Evolutionary conservation across 192 early-diverging fungal species (phyloP), one percentile per base, ranked within the genome.

Genomic region (Lobosporangium transversale): DNA sequence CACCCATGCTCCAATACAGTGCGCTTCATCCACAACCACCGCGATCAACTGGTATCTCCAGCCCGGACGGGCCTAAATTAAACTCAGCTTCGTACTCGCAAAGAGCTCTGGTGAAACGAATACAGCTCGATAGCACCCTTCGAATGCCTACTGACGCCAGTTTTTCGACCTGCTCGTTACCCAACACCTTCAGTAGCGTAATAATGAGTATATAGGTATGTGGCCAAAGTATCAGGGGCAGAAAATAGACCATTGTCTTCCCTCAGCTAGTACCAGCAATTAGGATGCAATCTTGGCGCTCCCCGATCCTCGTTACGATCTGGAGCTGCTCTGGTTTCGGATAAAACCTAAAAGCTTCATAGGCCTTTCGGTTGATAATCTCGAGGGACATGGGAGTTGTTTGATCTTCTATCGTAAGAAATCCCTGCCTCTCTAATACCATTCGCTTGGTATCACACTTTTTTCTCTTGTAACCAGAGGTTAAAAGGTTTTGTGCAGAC

Each of bases 61-160:
- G 1, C 0, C 32, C 3, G n/a, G 44, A 0, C 17, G 26, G 7
- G 11, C n/a, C 64, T 54, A 66, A 11, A 66, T 14, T 11, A 12
- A 1, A 5, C 4, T 14, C 18, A 65, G 11, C 8, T 40, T 26
- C 2, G 23, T 8, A 11, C 53, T 47, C 0, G 8, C 21, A 36
- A 65, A 65, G 27, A 65, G 21, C 30, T 65, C 62, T 3, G 73
- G 69, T 49, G 80, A 35, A 75, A 68, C 27, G 31, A 68, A 68
- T 0, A 68, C 55, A 15, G 31, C 66, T 31, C 43, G 18, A 47
- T 59, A 59, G 11, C 18, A 14, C 26, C 48, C 59, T 2, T 37
- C 7, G 36, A 44, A 53, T 53, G 27, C 29, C 40, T 3, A 45
- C 1, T 18, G 4, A 4, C 10, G 7, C n/a, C 3, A 53, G 40